phyloP scores from a whole-genome alignment of 2,329 filamentous ascomycete species.

The Scedosporium aurantiacum region DNA sequence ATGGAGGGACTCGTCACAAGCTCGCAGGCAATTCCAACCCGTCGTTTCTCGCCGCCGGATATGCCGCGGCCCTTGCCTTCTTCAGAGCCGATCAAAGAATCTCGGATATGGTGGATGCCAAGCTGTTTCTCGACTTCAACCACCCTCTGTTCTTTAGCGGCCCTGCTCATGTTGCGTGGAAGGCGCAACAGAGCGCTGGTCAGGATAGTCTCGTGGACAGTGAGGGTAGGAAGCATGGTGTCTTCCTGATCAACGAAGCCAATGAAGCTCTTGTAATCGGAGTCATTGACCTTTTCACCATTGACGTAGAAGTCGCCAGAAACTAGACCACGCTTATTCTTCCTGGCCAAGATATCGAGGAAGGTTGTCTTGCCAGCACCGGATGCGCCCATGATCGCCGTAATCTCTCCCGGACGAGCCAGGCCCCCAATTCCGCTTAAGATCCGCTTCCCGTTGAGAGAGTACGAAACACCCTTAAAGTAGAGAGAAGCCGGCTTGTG shows the following conservation, averaged over 20 bases:
- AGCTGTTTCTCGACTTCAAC: constrained; percentile 92
- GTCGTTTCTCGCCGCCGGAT: constrained; percentile 90
- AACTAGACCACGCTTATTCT: constrained; percentile 81
- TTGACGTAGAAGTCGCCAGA: constrained; percentile 84
- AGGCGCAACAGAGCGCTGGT: constrained; percentile 85
- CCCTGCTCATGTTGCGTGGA: constrained; percentile 79
- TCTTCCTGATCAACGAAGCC: constrained; percentile 98
- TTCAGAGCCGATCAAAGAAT: constrained; percentile 92
- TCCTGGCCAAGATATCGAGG: constrained; percentile 86
- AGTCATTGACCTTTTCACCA: constrained; percentile 75
- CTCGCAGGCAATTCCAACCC: constrained; percentile 95
- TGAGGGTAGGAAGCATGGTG: constrained; percentile 89
- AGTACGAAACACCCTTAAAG: constrained; percentile 81
- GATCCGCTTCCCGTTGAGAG: constrained; percentile 79
- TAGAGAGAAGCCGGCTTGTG: constrained; percentile 84
- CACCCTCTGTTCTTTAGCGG: constrained; percentile 83
- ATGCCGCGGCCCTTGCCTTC: constrained; percentile 91
- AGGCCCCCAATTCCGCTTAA: constrained; percentile 70
- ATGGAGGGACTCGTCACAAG: constrained; percentile 96
- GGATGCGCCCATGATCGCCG: constrained; percentile 96
- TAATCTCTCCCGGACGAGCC: constrained; percentile 88
- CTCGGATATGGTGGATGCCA: constrained; percentile 85
- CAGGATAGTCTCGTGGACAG: constrained; percentile 94
- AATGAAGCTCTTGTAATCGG: constrained; percentile 81
- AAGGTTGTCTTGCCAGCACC: constrained; percentile 97